A percentile compares a stretch with the other conserved stretches of the same genome.
Evolutionary conservation across 345 rosid species (phyloP).

Genomic region (Eucalyptus guilfoylei): DNA sequence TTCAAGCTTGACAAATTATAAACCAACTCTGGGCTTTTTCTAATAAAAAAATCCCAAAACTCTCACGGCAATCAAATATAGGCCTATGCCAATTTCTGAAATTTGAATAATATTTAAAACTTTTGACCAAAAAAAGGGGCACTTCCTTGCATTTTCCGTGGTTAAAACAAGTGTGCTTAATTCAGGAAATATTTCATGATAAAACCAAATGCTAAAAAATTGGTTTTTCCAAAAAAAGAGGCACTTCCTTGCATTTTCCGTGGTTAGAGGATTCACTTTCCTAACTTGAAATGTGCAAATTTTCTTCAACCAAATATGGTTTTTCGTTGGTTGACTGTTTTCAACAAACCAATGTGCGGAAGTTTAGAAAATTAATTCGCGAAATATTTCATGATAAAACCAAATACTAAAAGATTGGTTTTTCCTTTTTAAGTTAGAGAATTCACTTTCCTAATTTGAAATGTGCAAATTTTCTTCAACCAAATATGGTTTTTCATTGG

Average conservation of each 20-base stretch:
- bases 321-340: not conserved
- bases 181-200: fast-evolving
- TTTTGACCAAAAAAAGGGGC: not conserved
- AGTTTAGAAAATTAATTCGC: not conserved
- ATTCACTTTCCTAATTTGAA: no score
- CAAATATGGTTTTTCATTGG: no score
- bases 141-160: not conserved
- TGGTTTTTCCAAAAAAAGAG: not conserved
- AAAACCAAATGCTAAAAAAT: not conserved
- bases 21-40: not conserved
- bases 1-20: not conserved
- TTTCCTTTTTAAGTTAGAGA: no score
- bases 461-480: no score
- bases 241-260: no score
- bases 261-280: not conserved
- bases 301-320: fast-evolving
- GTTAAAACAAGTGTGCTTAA: not conserved
- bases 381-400: no score
- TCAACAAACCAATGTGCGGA: not conserved
- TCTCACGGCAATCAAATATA: not conserved
- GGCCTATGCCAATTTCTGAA: not conserved
- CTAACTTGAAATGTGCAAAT: not conserved
- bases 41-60: not conserved
- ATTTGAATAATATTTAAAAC: not conserved
- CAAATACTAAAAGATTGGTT: no score